Evolutionary conservation across 2,329 filamentous ascomycete genomes (phyloP), one percentile per base, ranked within the genome.

Genomic region (Daldinia sp.): DNA sequence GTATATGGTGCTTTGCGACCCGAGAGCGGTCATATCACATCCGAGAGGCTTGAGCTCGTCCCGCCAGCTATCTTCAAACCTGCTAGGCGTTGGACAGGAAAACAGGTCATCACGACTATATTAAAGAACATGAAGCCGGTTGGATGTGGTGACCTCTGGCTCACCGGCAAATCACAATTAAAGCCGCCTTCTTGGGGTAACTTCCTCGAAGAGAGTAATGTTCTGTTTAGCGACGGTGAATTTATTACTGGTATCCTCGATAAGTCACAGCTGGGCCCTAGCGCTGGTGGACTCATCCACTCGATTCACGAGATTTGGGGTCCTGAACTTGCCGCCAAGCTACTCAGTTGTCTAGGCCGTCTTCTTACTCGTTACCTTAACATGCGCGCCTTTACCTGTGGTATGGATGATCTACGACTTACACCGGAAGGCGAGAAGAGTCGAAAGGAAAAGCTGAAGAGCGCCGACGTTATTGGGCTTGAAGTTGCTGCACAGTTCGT

Each of bases 361-460:
- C 83, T 99, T 23, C 80, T 99, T 66, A 99, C 95, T 0, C 90
- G 94, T 72, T 90, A 94, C 68, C 83, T 98, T 63, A 92, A 95
- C 74, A 96, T 97, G 89, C 87, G 94, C 52, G 95, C 94, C 1
- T 98, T 98, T 76, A 95, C 92, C 68, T 99, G 95, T 77, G 96
- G 96, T 75, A 97, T 99, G 78, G 94, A 99, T 72, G 96, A 99
- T 82, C 83, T 99, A 61, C 87, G 91, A 60, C 86, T 99, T 52
- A 98, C 94, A 0, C 82, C 85, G 1, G 82, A 91, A 65, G 94
- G 95, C 54, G 93, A 99, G 74, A 80, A 81, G 57, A 82, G 84
- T 54, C 88, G 95, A 39, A 86, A 85, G 68, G 81, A 90, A 67
- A 87, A 89, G 65, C 81, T 99, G 10, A 79, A 84, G 66, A 85